A percentile compares a stretch with the other conserved stretches of the same genome.
These are phyloP conservation scores for Xylariaceae sp. DNA, from an alignment of 2,329 filamentous ascomycete species.

Conservation along the genomic window DNA sequence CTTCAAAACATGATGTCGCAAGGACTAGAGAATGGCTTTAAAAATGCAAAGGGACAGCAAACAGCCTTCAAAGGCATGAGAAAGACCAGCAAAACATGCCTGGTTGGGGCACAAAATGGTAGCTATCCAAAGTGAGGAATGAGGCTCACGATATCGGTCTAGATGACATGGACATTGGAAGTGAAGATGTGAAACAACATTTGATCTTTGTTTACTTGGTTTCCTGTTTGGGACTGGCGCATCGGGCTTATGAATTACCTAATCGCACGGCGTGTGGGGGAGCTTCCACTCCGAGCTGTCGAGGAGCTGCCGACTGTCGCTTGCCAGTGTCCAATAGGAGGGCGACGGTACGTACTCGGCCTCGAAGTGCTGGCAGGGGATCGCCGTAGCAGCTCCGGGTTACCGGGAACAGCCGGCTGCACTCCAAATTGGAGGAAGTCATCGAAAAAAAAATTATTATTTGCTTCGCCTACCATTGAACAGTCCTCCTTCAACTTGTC, in stretches of 20 bases:
- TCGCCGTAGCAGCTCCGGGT: conserved; percentile 24
- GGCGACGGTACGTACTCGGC: background rate
- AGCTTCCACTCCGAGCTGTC: no score
- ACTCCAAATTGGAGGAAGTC: conserved; percentile 5
- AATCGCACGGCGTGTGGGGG: no score
- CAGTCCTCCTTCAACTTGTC: no score
- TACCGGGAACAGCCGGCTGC: conserved; percentile 31
- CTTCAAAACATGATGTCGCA: no score
- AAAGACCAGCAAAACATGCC: no score
- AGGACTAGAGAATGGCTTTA: no score
- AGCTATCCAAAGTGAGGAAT: conserved; percentile 1
- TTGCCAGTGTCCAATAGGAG: no score
- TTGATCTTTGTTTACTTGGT: conserved; percentile 28
- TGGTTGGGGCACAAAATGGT: no score
- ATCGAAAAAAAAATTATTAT: conserved; percentile 20
- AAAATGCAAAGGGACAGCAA: no score
- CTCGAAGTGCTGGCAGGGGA: conserved; percentile 5
- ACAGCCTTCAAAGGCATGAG: no score
- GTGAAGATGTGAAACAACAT: background rate
- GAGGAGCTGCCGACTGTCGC: no score
- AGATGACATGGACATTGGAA: background rate
- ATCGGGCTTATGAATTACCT: no score
- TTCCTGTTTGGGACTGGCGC: conserved; percentile 21
- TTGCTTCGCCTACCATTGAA: conserved; percentile 5
- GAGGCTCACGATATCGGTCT: background rate